Percentiles rank a stretch among this genome's conserved stretches.
These are phyloP conservation scores for Rhizopus sp. DNA, from an alignment of 371 early-diverging fungal species.

Conservation along the genomic window DNA sequence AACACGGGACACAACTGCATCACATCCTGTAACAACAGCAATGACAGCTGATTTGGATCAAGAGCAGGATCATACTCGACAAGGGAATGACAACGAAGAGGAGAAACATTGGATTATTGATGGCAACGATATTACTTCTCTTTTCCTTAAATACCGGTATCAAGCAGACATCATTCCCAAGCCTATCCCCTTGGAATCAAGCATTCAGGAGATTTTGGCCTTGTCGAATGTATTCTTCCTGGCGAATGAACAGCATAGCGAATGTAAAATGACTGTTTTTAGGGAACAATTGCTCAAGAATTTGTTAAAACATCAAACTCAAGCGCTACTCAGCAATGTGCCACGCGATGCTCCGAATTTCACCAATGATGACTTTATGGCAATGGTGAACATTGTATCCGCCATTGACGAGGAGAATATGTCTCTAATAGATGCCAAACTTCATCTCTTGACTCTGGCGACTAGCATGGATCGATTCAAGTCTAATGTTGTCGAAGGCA, in stretches of 20 bases:
- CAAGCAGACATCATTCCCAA: constrained; percentile 11
- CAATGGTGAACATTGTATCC: constrained; percentile 11
- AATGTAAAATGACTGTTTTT: constrained; percentile 11
- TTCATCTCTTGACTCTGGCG: constrained; percentile 8
- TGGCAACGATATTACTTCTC: constrained; percentile 6
- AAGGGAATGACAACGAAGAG: constrained; percentile 4
- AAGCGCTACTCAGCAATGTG: constrained; percentile 9
- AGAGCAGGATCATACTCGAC: constrained; percentile 8
- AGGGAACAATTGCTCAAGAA: constrained; percentile 9
- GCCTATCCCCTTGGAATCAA: constrained; percentile 13
- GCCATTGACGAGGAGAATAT: constrained; percentile 9
- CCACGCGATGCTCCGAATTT: constrained; percentile 3
- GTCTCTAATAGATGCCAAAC: constrained; percentile 5
- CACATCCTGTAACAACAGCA: constrained; percentile 3
- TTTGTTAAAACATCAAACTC: constrained; percentile 8
- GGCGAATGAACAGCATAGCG: constrained; percentile 16
- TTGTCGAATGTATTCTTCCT: constrained; percentile 14
- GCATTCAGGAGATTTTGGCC: constrained; percentile 12
- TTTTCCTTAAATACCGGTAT: constrained; percentile 13
- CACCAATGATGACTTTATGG: constrained; percentile 5
- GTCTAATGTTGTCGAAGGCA: constrained; percentile 10
- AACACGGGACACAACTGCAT: constrained; percentile 3
- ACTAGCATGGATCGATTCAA: constrained; percentile 1
- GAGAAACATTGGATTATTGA: constrained; percentile 11
- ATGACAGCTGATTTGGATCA: constrained; percentile 5